Base-by-base conservation (phyloP, 305 asterid species). In the Ajuga reptans region DNA sequence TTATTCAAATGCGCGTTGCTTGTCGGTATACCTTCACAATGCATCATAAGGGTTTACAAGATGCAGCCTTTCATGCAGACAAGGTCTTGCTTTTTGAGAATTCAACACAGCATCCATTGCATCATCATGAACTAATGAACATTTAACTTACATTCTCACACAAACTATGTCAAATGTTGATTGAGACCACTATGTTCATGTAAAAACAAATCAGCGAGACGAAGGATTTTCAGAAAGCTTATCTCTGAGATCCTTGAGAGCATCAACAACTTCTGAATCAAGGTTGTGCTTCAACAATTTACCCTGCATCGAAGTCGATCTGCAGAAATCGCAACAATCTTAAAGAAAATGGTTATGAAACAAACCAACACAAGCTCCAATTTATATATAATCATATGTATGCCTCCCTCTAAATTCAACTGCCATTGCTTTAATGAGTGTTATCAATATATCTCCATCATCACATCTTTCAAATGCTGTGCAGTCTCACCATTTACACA, bases 211-310 rank as follows among this genome's bases (percentile, higher is more conserved):
- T 76, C 75, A 75, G 7, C 31, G 59, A 45, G 70, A 66, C 0
- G 65, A 66, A 24, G 81, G 69, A 57, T 81, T 83, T 72, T 72
- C 79, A 43, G 87, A 81, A 58, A 92, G 81, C 85, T 86, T 83
- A 78, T 88, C 85, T 72, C 95, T 87, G 75, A 92, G 96, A 80
- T 88, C 93, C 84, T 88, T 90, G 61, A 92, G 94, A 61, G 98
- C 98, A 70, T 83, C 83, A 57, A 92, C 95, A 9, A 88, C 96
- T 74, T 87, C 82, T 29, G 96, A 73, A 77, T 84, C 96, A 64
- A 92, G 97, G 83, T 92, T 90, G 84, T 90, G 97, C 86, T 88
- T 90, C 83, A 90, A 79, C 87, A 92, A 57, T 77, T 84, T 90
- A 45, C 97, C 98, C 82, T 88, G 95, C 90, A 92, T 85, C 6